Conservation (phyloP, 139 green algal genomes). For the Micractinium conductrix region DNA sequence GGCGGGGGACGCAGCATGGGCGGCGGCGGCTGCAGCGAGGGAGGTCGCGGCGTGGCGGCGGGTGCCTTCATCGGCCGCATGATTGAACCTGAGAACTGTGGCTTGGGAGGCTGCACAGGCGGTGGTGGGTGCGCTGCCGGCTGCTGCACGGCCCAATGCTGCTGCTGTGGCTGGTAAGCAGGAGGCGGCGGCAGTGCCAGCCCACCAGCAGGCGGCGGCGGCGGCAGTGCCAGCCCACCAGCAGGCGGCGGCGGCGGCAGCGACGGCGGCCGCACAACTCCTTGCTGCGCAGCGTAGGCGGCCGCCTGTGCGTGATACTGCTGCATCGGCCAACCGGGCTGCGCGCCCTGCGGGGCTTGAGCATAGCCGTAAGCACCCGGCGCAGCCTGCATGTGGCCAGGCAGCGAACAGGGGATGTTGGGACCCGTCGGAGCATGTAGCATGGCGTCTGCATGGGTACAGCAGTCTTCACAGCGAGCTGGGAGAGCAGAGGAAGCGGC, state of each 20-base stretch:
- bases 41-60: conserved; percentile 20
- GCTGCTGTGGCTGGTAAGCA: conserved; percentile 9
- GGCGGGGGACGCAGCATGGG: not conserved
- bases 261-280: not conserved
- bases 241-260: conserved; percentile 1
- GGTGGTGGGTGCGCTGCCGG: not conserved
- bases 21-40: conserved; percentile 11
- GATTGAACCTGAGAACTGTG: not conserved
- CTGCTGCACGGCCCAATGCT: conserved; percentile 35
- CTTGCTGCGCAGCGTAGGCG: too few relatives aligned
- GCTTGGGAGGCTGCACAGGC: not conserved
- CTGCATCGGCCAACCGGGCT: too few relatives aligned
- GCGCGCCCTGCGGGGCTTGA: not conserved
- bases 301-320: too few relatives aligned
- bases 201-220: not conserved
- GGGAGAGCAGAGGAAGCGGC: too few relatives aligned
- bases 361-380: not conserved
- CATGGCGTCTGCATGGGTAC: too few relatives aligned
- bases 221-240: not conserved
- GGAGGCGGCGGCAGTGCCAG: conserved; percentile 1
- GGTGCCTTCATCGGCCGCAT: not conserved
- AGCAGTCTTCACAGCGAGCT: too few relatives aligned
- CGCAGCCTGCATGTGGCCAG: not conserved
- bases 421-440: not conserved
- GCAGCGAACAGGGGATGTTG: not conserved